Base-by-base conservation (phyloP, 2,329 filamentous ascomycete genomes). In the Colletotrichum caudatum region DNA sequence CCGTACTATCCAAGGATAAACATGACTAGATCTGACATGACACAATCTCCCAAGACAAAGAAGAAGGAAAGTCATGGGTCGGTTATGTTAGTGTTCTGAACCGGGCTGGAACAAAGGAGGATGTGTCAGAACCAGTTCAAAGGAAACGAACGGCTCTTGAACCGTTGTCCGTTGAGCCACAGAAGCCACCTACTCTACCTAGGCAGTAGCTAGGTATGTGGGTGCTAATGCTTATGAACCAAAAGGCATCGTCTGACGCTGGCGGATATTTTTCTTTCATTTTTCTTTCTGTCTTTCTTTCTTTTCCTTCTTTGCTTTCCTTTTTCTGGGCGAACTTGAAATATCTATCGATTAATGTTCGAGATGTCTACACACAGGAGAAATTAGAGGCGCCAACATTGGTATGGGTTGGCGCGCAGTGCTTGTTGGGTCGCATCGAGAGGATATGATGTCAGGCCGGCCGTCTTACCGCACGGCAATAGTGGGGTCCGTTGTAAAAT, bases 141-240 rank as follows among this genome's bases (percentile, higher is more conserved):
- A 18, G 44, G 33, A 29, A 29, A 29, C 14, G 12, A 51, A 53
- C 14, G 23, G 23, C 26, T 51, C 51, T 46, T 37, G 23, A 57
- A 23, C 41, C 50, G 66, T 64, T 68, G 14, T 64, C 29, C 39
- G 41, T 56, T 33, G 60, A 41, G 56, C 59, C 51, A 51, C 60
- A 37, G 33, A 64, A 63, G 50, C 66, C 58, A 63, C n/a, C 23
- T n/a, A 20, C 54, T 12, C 12, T 35, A 12, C 18, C 7, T 35
- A 56, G 44, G 44, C 20, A n/a, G 4, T 11, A 18, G 39, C 12
- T 8, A 41, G 39, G 39, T 44, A 20, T 44, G 41, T 44, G 16
- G 6, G 16, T 18, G 20, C 6, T 18, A n/a, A 20, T 46, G 18
- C 44, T 26, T 20, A 54, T 16, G 26, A 54, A 54, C 51, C 26